A percentile compares a stretch with the other conserved stretches of the same genome.
These are phyloP conservation scores for Pseudognaphalium luteoalbum DNA, from an alignment of 129 eudicot species.

Conservation along the genomic window DNA sequence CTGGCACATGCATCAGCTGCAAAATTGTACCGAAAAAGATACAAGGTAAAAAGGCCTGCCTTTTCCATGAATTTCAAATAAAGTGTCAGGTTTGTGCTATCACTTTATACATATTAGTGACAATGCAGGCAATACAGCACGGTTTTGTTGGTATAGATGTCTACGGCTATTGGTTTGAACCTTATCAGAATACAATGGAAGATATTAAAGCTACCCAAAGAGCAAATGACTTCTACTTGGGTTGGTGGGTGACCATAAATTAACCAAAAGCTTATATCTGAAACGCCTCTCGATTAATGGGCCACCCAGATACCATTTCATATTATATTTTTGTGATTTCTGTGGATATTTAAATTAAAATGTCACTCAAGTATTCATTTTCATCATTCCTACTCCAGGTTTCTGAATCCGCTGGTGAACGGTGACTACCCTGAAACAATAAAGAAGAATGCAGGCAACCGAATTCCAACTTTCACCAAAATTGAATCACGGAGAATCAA, in stretches of 20 bases:
- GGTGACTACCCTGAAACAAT: slow-evolving; percentile 70
- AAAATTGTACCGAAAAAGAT: neutral
- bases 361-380: neutral
- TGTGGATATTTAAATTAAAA: neutral
- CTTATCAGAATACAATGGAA: slow-evolving; percentile 43
- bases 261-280: neutral
- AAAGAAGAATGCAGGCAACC: slow-evolving; percentile 46
- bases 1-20: slow-evolving; percentile 65
- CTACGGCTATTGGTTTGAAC: slow-evolving; percentile 40
- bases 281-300: neutral
- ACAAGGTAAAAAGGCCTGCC: no score
- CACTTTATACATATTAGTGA: slow-evolving; percentile 6
- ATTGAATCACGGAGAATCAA: slow-evolving; percentile 52
- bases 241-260: slow-evolving; percentile 49
- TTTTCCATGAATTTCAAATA: no score
- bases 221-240: slow-evolving; percentile 52
- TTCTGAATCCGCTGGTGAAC: slow-evolving; percentile 43
- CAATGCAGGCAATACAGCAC: slow-evolving; percentile 54
- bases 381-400: slow-evolving; percentile 6
- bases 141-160: slow-evolving; percentile 62
- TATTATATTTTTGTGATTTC: no score
- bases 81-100: no score
- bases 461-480: slow-evolving; percentile 58
- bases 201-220: slow-evolving; percentile 57
- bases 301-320: no score